Conservation (phyloP, 2,329 filamentous ascomycete species). For the Fusarium napiforme region DNA sequence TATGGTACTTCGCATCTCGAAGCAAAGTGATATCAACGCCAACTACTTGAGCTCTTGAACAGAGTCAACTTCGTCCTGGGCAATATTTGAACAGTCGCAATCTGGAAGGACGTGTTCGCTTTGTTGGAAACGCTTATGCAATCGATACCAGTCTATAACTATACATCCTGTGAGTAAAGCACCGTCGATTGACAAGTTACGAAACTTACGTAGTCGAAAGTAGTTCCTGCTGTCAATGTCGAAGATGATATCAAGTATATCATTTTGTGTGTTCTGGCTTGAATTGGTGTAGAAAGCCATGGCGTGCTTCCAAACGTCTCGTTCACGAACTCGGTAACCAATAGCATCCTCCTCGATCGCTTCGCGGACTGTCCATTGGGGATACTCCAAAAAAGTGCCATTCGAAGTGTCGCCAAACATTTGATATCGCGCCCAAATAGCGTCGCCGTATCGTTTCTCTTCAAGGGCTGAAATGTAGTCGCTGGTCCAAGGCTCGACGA, state of each 20-base stretch:
- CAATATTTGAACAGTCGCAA: not conserved
- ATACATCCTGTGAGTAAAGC: not conserved
- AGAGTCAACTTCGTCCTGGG: not conserved
- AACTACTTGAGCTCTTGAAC: not conserved
- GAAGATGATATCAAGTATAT: not conserved
- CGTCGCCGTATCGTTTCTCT: not conserved
- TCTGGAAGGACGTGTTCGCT: not conserved
- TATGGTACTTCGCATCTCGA: too few relatives aligned
- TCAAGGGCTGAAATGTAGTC: not conserved
- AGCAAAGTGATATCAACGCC: too few relatives aligned
- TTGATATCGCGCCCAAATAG: not conserved
- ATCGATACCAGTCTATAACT: not conserved
- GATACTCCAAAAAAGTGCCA: not conserved
- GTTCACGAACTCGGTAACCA: not conserved
- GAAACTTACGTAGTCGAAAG: not conserved
- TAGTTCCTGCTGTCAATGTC: not conserved
- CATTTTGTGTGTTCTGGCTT: not conserved
- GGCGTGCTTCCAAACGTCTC: not conserved
- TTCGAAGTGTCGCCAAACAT: not conserved
- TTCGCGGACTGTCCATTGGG: not conserved
- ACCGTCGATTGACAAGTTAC: rapidly evolving
- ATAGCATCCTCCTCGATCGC: not conserved
- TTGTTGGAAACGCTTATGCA: not conserved
- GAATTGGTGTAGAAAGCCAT: not conserved
- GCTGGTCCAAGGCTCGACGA: not conserved